Conservation (phyloP, 306 rosid species). For the Pyrus bretschneideri region DNA sequence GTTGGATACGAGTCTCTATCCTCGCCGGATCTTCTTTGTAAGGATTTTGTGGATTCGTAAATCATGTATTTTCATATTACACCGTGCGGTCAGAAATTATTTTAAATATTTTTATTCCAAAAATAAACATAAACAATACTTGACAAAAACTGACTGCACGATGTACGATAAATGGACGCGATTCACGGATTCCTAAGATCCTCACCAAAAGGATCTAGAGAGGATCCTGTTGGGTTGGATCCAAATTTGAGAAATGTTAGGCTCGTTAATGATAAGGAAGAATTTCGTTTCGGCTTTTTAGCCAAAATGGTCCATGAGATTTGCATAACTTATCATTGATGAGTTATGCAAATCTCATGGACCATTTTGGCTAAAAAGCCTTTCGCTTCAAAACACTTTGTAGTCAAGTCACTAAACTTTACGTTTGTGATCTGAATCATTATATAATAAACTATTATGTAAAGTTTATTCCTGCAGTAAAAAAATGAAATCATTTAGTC, state of each 20-base stretch:
- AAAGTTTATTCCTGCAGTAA: not conserved
- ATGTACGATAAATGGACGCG: no score
- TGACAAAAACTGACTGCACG: no score
- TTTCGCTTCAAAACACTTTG: not conserved
- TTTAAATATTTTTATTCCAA: no score
- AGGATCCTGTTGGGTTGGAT: not conserved
- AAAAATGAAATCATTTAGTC: not conserved
- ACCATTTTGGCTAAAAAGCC: no score
- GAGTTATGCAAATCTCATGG: no score
- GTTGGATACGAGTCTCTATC: not conserved
- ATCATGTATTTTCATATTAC: rapidly evolving
- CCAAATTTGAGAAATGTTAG: not conserved
- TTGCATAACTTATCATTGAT: no score
- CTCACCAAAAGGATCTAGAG: rapidly evolving
- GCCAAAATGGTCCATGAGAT: no score
- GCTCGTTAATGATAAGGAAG: not conserved
- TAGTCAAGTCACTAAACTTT: not conserved
- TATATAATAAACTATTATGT: not conserved
- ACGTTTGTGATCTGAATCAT: not conserved
- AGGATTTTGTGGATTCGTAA: rapidly evolving
- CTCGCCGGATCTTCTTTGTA: no score
- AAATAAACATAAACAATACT: no score
- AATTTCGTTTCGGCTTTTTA: no score
- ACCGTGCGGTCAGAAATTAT: no score
- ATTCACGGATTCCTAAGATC: no score